Percentiles rank a stretch among this genome's conserved stretches.
Conservation (phyloP, 345 rosid species). For the Salix caprea region DNA sequence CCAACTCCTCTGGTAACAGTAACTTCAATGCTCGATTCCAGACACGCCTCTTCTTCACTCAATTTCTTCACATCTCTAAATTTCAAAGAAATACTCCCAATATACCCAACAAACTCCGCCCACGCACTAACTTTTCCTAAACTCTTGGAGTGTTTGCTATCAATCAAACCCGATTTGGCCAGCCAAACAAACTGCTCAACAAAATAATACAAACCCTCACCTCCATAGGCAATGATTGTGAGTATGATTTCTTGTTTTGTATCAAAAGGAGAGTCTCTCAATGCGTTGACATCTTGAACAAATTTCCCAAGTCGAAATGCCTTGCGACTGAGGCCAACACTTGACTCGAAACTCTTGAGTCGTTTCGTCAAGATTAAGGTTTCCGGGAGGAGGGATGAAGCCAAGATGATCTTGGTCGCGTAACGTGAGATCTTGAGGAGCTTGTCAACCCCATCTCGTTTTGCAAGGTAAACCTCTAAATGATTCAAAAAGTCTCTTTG, state of each 20-base stretch:
- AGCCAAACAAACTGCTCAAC: conserved; percentile 85
- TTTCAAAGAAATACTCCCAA: conserved; percentile 65
- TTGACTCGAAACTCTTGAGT: conserved; percentile 80
- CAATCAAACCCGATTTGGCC: conserved; percentile 77
- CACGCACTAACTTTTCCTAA: conserved; percentile 71
- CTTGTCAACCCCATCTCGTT: conserved; percentile 87
- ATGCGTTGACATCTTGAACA: conserved; percentile 73
- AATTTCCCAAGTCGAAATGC: conserved; percentile 94
- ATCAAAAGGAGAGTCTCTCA: conserved; percentile 47
- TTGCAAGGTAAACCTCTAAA: conserved; percentile 56
- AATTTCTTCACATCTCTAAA: conserved; percentile 66
- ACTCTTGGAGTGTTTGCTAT: conserved; percentile 39
- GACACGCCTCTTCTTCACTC: conserved; percentile 44
- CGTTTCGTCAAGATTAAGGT: conserved; percentile 32
- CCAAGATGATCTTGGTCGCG: conserved; percentile 74
- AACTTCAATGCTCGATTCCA: conserved; percentile 47
- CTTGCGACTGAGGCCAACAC: conserved; percentile 92
- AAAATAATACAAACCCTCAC: conserved; percentile 81
- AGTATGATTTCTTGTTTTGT: conserved; percentile 43
- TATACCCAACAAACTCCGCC: conserved; percentile 71
- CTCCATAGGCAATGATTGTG: conserved; percentile 60
- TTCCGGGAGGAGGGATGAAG: conserved; percentile 58
- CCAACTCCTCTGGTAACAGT: conserved; percentile 46
- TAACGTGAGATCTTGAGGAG: conserved; percentile 84
- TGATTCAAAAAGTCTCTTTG: conserved; percentile 17